Conservation (phyloP, 106 monocot species). For the Dioscorea dumetorum region DNA sequence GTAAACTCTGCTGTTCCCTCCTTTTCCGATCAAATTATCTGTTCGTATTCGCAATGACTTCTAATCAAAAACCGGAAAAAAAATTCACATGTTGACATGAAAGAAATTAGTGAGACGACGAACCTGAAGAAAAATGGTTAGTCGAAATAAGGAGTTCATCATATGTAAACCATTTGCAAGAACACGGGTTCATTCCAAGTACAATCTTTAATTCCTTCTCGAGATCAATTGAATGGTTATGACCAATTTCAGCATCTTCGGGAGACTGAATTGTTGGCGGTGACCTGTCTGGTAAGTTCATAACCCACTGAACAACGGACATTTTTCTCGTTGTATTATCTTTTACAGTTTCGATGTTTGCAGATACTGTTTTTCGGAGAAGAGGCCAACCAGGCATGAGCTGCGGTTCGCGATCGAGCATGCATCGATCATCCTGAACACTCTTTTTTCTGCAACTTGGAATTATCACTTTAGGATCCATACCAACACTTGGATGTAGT, state of each 20-base stretch:
- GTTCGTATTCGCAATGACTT: constrained; percentile 1
- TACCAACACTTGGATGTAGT: constrained; percentile 42
- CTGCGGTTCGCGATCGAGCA: constrained; percentile 12
- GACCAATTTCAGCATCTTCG: background rate
- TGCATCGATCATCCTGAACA: background rate
- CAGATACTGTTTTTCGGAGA: constrained; percentile 24
- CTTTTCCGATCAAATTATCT: constrained; percentile 94
- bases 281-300: constrained; percentile 71
- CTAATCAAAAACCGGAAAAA: background rate
- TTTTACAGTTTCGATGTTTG: constrained; percentile 13
- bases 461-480: constrained; percentile 28
- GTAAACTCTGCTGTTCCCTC: constrained; percentile 76
- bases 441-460: constrained; percentile 8
- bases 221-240: constrained; percentile 5
- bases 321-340: constrained; percentile 37
- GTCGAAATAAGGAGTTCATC: constrained; percentile 53
- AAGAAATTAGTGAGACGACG: background rate
- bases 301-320: constrained; percentile 93
- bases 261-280: constrained; percentile 6
- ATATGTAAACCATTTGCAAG: constrained; percentile 59
- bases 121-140: constrained; percentile 67
- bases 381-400: constrained; percentile 78
- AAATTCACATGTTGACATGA: background rate
- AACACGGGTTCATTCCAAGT: constrained; percentile 31
- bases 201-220: constrained; percentile 33